Conservation (phyloP, 2,329 filamentous ascomycete genomes). For the Camptophora hylomeconis region DNA sequence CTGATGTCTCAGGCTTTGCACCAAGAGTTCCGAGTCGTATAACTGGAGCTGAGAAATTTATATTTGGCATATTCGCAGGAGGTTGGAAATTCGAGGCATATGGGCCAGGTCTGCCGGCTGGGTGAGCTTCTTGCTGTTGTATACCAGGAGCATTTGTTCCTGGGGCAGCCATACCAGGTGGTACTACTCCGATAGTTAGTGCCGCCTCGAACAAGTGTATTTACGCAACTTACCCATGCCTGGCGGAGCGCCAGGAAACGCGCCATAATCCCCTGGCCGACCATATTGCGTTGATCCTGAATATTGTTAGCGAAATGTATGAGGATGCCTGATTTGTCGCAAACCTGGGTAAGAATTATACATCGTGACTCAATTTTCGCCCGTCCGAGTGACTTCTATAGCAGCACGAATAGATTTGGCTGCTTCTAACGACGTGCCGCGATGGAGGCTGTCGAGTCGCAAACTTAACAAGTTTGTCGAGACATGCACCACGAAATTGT, state of each 20-base stretch:
- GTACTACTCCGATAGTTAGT: constrained; percentile 42
- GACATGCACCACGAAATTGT: too few species aligned
- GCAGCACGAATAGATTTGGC: too few species aligned
- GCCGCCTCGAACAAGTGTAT: constrained; percentile 1
- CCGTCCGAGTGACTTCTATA: too few species aligned
- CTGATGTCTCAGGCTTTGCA: constrained; percentile 42
- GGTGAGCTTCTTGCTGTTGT: constrained; percentile 58
- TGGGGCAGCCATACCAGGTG: constrained; percentile 67
- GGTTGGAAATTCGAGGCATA: constrained; percentile 77
- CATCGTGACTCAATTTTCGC: too few species aligned
- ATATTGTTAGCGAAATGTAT: not conserved
- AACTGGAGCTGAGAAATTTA: constrained; percentile 95
- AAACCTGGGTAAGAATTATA: constrained; percentile 33
- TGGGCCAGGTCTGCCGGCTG: constrained; percentile 66
- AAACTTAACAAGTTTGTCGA: too few species aligned
- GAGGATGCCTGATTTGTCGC: not conserved
- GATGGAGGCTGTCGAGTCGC: too few species aligned
- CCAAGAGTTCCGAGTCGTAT: constrained; percentile 75
- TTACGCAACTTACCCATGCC: constrained; percentile 55
- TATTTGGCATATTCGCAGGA: constrained; percentile 84
- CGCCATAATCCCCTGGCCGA: constrained; percentile 58
- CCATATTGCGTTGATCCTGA: constrained; percentile 47
- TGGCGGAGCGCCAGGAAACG: constrained; percentile 62
- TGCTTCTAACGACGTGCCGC: too few species aligned
- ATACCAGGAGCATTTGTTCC: constrained; percentile 70